These are phyloP conservation scores for Tuber microsphaerosporum DNA, from an alignment of 495 filamentous ascomycete species.

Conservation along the genomic window DNA sequence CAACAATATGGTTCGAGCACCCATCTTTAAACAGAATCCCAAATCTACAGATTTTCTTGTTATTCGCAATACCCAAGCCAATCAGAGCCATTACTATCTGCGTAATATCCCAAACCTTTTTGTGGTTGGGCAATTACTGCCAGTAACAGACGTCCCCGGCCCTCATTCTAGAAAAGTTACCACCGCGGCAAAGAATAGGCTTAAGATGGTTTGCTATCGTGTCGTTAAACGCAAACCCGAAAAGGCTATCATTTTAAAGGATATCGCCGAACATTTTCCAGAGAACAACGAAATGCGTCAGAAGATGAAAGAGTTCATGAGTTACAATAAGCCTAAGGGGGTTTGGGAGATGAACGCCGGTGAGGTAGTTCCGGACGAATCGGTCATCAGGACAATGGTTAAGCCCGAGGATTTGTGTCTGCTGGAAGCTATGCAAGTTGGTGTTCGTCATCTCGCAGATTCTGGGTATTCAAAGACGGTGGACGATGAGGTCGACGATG, in stretches of 20 bases:
- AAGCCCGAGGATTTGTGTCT: constrained; percentile 92
- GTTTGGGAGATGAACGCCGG: constrained; percentile 70
- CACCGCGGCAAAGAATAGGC: constrained; percentile 83
- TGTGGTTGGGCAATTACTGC: constrained; percentile 84
- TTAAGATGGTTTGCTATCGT: constrained; percentile 90
- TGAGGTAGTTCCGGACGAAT: constrained; percentile 67
- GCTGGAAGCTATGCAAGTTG: constrained; percentile 94
- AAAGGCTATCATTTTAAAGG: constrained; percentile 61
- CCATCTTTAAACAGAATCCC: constrained; percentile 77
- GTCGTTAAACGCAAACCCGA: constrained; percentile 66
- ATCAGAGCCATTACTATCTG: constrained; percentile 64
- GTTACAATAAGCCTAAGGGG: constrained; percentile 56
- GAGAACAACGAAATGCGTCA: constrained; percentile 85
- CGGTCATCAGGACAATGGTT: constrained; percentile 72
- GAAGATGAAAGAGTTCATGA: constrained; percentile 93
- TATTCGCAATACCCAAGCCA: constrained; percentile 65
- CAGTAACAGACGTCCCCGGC: constrained; percentile 82
- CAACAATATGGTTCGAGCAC: constrained; percentile 90
- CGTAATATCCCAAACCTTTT: constrained; percentile 83
- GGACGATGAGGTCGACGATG: constrained; percentile 56
- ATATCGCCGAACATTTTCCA: constrained; percentile 80
- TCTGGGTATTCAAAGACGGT: constrained; percentile 68
- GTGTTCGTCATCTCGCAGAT: constrained; percentile 73
- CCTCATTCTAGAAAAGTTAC: constrained; percentile 91
- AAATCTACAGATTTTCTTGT: constrained; percentile 83